These are phyloP conservation scores for Berberis vulgaris DNA, from an alignment of 164 flowering plant genomes.

Conservation along the genomic window DNA sequence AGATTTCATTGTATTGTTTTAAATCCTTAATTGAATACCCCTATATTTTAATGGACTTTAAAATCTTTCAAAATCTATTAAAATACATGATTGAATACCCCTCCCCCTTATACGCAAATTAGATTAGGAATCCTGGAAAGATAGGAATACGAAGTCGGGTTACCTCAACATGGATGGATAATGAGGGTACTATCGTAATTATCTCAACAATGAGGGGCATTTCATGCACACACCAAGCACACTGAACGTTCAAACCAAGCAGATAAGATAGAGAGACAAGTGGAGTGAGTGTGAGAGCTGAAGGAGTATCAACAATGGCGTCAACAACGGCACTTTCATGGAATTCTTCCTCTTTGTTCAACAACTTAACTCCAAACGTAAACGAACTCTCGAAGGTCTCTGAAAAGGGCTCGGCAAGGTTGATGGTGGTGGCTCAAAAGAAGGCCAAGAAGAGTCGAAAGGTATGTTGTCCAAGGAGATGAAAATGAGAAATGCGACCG, in stretches of 20 bases:
- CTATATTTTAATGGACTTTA: too few species aligned
- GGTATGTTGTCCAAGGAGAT: conserved; percentile 20
- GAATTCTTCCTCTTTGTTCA: conserved; percentile 39
- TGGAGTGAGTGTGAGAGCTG: neutral
- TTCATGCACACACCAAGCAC: too few species aligned
- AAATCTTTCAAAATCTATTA: too few species aligned
- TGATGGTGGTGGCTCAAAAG: conserved; percentile 57
- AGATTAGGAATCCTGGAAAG: too few species aligned
- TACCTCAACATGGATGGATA: neutral
- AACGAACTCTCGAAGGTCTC: conserved; percentile 19
- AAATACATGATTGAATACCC: too few species aligned
- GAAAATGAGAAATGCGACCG: neutral
- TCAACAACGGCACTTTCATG: conserved; percentile 48
- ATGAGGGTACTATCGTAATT: conserved; percentile 5
- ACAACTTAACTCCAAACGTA: conserved; percentile 17
- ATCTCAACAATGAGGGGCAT: neutral
- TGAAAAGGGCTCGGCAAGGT: conserved; percentile 11
- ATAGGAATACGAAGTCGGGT: neutral
- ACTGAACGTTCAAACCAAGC: neutral
- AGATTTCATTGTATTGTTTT: too few species aligned
- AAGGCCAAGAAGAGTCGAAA: conserved; percentile 58
- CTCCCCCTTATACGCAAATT: too few species aligned
- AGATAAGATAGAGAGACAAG: conserved; percentile 11
- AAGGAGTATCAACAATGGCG: conserved; percentile 12
- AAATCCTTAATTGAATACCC: too few species aligned